Percentiles rank a stretch among this genome's conserved stretches.
These are phyloP conservation scores for Russula ochroleuca DNA, from an alignment of 768 basidiomycete genomes.

Conservation along the genomic window DNA sequence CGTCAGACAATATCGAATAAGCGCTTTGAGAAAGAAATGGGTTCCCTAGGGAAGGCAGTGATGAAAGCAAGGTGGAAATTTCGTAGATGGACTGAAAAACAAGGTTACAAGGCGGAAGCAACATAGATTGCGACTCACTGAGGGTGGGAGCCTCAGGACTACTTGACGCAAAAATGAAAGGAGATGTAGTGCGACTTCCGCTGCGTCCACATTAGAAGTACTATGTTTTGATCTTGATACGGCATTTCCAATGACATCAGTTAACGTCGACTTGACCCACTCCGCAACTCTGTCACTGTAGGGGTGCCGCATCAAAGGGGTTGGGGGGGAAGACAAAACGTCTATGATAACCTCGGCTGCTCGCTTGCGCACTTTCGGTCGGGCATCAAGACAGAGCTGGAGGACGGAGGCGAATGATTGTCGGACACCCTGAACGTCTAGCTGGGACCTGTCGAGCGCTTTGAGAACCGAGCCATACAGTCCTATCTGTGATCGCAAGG, in stretches of 20 bases:
- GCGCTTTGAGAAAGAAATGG: slow-evolving; percentile 85
- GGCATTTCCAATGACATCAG: slow-evolving; percentile 59
- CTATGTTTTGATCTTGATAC: slow-evolving; percentile 58
- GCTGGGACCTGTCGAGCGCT: slow-evolving; percentile 64
- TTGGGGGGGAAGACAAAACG: slow-evolving; percentile 68
- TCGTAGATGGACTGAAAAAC: slow-evolving; percentile 60
- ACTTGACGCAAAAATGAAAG: slow-evolving; percentile 69
- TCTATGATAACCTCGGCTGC: slow-evolving; percentile 83
- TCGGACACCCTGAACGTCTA: slow-evolving; percentile 63
- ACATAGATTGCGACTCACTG: slow-evolving; percentile 46
- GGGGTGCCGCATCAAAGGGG: slow-evolving; percentile 76
- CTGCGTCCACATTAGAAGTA: slow-evolving; percentile 49
- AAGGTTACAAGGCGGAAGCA: slow-evolving; percentile 18
- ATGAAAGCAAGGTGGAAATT: slow-evolving; percentile 67
- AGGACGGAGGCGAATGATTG: slow-evolving; percentile 84
- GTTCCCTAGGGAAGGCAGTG: slow-evolving; percentile 82
- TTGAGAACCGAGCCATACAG: slow-evolving; percentile 66
- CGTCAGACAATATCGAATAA: slow-evolving; percentile 79
- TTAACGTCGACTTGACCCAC: slow-evolving; percentile 66
- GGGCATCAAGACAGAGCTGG: slow-evolving; percentile 75
- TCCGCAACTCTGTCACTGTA: slow-evolving; percentile 78
- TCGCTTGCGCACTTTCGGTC: slow-evolving; percentile 91
- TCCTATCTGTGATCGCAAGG: slow-evolving; percentile 81
- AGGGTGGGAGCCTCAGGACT: slow-evolving; percentile 54
- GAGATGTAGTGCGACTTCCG: slow-evolving; percentile 73